Conservation (phyloP, 2,329 filamentous ascomycete species). For the Xylariaceae sp. region DNA sequence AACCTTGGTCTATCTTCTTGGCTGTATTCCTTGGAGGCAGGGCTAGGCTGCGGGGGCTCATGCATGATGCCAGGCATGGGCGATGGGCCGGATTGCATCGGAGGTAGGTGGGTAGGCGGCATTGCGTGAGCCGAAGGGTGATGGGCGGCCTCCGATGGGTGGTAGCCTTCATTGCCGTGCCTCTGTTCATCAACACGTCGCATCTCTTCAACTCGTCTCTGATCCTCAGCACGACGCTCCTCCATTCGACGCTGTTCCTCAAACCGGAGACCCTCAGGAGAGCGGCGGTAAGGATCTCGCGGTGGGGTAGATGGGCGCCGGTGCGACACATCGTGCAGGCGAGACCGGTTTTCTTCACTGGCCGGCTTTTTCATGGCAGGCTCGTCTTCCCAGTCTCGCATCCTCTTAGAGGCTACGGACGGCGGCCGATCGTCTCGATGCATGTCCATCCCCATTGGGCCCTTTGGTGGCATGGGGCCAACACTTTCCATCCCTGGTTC, state of each 20-base stretch:
- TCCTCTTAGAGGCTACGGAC: constrained; percentile 76
- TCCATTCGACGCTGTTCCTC: constrained; percentile 61
- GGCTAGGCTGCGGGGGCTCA: constrained; percentile 45
- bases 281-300: constrained; percentile 67
- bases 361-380: constrained; percentile 75
- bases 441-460: constrained; percentile 58
- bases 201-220: constrained; percentile 40
- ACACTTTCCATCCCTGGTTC: constrained; percentile 62
- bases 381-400: constrained; percentile 91
- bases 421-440: constrained; percentile 69
- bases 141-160: constrained; percentile 89
- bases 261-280: constrained; percentile 64
- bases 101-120: constrained; percentile 53
- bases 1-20: constrained; percentile 53
- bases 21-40: constrained; percentile 49
- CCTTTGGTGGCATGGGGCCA: constrained; percentile 56
- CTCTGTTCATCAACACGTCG: constrained; percentile 54
- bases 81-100: constrained; percentile 58
- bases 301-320: constrained; percentile 74
- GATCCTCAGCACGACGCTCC: constrained; percentile 40
- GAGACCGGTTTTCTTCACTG: constrained; percentile 81
- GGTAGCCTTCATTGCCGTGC: constrained; percentile 69
- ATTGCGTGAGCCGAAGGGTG: constrained; percentile 65
- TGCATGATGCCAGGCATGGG: constrained; percentile 52
- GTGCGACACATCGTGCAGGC: constrained; percentile 77